Evolutionary conservation across 2,329 filamentous ascomycete genomes (phyloP), one percentile per base, ranked within the genome.

Genomic region (Monilinia fructigena): DNA sequence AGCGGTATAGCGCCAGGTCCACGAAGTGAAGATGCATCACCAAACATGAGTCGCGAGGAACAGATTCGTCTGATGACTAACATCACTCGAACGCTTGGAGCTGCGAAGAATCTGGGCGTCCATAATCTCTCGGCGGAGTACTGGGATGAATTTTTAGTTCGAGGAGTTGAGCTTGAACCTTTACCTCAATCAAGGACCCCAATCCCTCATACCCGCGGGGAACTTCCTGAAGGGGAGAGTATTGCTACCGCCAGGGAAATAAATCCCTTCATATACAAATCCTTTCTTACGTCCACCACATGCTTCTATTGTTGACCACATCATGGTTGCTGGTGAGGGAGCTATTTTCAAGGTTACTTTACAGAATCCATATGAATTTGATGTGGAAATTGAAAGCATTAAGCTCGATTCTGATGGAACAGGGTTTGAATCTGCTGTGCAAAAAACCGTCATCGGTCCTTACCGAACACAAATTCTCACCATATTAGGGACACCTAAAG

Each of bases 241-340:
- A 75, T 76, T 10, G 74, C 73, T 11, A 75, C 76, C 53, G 76
- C 80, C 52, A 79, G 79, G 63, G 74, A 78, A 66, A 79, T 83
- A 70, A 92, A 95, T 68, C 95, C 95, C 0, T 97, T 99, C 72
- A 91, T 99, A 66, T 96, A 98, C 76, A 97, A 97, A 97, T 74
- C 92, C 95, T 0, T 98, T 97, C 74, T 79, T 93, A 26, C 92
- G 93, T 77, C 83, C 83, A 63, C 78, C 83, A 0, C 83, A 86
- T 53, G 83, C 89, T 62, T 83, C 83, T 31, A 80, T 80, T 23
- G 81, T 82, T 1, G 87, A 93, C 67, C 84, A 83, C 66, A 84
- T 92, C 0, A 81, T 97, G 40, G 91, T 98, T 26, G 88, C 91
- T 5, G 89, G 88, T 20, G 93, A 98, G 76, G 79, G 85, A 67